A percentile compares a stretch with the other conserved stretches of the same genome.
Conservation (phyloP, 352 stramenopile species). For the Phytophthora constricta region DNA sequence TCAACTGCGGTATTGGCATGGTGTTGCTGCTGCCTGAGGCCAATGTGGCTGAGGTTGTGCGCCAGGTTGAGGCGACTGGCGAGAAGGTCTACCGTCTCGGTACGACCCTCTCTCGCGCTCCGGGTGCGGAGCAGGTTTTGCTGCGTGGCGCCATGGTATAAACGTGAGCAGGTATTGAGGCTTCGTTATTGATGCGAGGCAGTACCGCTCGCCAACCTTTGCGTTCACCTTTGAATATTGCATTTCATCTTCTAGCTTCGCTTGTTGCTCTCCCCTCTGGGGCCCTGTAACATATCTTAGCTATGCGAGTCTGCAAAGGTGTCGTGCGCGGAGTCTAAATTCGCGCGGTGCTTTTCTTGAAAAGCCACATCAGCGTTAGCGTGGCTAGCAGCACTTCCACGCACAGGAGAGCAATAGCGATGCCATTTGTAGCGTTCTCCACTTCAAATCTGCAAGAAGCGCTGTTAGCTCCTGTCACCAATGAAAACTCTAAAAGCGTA, state of each 20-base stretch:
- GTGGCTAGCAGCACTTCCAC: slow-evolving; percentile 61
- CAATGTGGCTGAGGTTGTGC: slow-evolving; percentile 89
- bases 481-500: background rate
- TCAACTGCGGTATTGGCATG: slow-evolving; percentile 99
- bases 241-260: slow-evolving; percentile 24
- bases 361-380: slow-evolving; percentile 44
- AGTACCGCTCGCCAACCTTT: slow-evolving; percentile 23
- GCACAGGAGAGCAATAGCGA: slow-evolving; percentile 65
- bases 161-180: slow-evolving; percentile 22
- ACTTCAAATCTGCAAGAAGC: slow-evolving; percentile 49
- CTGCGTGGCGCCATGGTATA: slow-evolving; percentile 79
- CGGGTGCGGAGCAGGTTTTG: slow-evolving; percentile 85
- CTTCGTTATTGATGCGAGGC: slow-evolving; percentile 1
- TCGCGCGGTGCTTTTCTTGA: slow-evolving; percentile 18
- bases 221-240: slow-evolving; percentile 35
- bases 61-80: slow-evolving; percentile 79
- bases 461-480: slow-evolving; percentile 10
- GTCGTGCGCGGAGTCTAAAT: background rate
- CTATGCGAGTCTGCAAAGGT: background rate
- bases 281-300: slow-evolving; percentile 17
- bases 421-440: slow-evolving; percentile 65
- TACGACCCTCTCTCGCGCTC: slow-evolving; percentile 63
- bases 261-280: slow-evolving; percentile 7
- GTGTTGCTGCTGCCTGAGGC: slow-evolving; percentile 94
- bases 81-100: slow-evolving; percentile 93